Evolutionary conservation across 371 early-diverging fungal genomes (phyloP).

Genomic region (Lichtheimia hyalospora): DNA sequence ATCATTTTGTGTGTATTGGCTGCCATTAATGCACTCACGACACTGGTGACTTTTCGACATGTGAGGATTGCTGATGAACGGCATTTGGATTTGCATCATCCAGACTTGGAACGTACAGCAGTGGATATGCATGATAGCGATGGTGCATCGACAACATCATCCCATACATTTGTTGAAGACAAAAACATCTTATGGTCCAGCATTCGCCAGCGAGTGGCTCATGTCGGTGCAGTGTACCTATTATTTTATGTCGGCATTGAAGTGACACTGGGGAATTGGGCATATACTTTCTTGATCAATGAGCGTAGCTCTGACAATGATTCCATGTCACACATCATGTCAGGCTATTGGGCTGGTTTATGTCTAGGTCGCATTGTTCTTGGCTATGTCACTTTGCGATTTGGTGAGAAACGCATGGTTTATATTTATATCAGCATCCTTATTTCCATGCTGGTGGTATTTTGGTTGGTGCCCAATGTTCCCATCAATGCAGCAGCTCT

Average conservation of each 20-base stretch:
- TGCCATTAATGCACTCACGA: slow-evolving; percentile 4
- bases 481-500: slow-evolving; percentile 11
- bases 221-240: slow-evolving; percentile 20
- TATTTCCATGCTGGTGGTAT: slow-evolving; percentile 9
- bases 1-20: slow-evolving; percentile 15
- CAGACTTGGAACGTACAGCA: neutral
- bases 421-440: slow-evolving; percentile 14
- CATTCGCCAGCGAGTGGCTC: slow-evolving; percentile 12
- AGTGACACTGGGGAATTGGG: slow-evolving; percentile 26
- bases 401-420: slow-evolving; percentile 30
- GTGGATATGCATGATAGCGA: neutral
- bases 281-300: slow-evolving; percentile 22
- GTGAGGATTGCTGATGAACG: slow-evolving; percentile 2
- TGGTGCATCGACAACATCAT: too few relatives aligned
- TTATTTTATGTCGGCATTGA: slow-evolving; percentile 28
- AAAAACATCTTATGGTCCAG: too few relatives aligned
- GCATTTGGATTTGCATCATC: too few relatives aligned
- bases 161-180: too few relatives aligned
- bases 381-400: slow-evolving; percentile 16
- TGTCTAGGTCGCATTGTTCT: slow-evolving; percentile 18
- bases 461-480: slow-evolving; percentile 18
- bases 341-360: slow-evolving; percentile 25
- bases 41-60: slow-evolving; percentile 2
- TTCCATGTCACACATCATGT: slow-evolving; percentile 18
- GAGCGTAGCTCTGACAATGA: slow-evolving; percentile 15